These are phyloP conservation scores for Stephania japonica DNA, from an alignment of 164 flowering plant genomes.

Conservation along the genomic window DNA sequence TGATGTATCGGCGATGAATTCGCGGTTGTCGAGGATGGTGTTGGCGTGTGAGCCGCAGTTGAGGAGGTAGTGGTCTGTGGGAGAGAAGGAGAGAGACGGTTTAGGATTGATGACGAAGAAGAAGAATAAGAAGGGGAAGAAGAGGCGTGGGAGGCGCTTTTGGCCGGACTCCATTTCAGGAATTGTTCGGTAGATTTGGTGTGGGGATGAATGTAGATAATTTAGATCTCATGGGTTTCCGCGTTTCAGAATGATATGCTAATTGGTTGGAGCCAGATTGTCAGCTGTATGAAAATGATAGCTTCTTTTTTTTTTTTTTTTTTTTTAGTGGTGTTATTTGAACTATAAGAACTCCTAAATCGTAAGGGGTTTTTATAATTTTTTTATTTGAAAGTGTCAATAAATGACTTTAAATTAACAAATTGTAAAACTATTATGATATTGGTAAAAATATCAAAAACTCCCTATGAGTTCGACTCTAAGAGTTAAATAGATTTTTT, in stretches of 20 bases:
- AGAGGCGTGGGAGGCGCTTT: not conserved
- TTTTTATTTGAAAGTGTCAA: too few relatives aligned
- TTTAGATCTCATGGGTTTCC: not conserved
- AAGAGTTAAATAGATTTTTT: too few relatives aligned
- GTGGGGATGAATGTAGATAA: not conserved
- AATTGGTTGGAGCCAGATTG: too few relatives aligned
- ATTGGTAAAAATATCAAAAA: too few relatives aligned
- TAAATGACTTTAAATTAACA: too few relatives aligned
- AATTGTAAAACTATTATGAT: too few relatives aligned
- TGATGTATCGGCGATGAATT: constrained; percentile 43
- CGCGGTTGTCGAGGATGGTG: constrained; percentile 37
- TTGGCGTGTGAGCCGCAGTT: constrained; percentile 32
- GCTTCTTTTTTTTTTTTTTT: too few relatives aligned
- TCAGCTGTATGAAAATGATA: too few relatives aligned
- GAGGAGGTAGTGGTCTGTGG: constrained; percentile 60
- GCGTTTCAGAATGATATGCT: not conserved
- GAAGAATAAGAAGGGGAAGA: constrained; percentile 8
- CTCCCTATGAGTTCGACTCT: too few relatives aligned
- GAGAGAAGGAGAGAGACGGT: constrained; percentile 33
- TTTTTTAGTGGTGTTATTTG: too few relatives aligned
- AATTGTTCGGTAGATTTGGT: not conserved
- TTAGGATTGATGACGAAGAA: constrained; percentile 6
- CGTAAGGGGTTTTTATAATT: too few relatives aligned
- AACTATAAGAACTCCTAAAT: too few relatives aligned
- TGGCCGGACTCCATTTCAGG: constrained; percentile 1